phyloP scores from a whole-genome alignment of 805 yeast species.

The Yarrowia porcina region DNA sequence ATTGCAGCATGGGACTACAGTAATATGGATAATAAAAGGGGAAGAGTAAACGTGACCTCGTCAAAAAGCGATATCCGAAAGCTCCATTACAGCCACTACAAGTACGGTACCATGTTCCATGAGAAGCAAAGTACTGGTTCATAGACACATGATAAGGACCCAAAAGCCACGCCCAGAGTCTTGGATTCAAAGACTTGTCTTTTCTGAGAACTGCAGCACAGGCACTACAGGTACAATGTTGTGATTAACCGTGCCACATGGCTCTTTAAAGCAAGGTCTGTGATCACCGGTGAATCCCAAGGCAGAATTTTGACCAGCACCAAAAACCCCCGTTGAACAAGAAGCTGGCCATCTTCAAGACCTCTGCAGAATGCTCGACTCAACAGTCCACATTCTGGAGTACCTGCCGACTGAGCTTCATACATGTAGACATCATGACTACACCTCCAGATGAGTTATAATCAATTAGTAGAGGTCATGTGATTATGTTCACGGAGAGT shows the following conservation, averaged over 20 bases:
- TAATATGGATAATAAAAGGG: no score
- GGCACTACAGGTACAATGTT: no score
- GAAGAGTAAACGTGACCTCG: no score
- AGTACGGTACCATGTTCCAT: no score
- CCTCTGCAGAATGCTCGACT: constrained; percentile 72
- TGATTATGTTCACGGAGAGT: no score
- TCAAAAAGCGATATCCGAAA: no score
- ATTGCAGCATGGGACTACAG: no score
- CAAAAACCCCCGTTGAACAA: constrained; percentile 84
- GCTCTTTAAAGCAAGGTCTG: constrained; percentile 44
- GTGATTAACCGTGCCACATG: constrained; percentile 61
- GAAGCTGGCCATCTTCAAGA: constrained; percentile 59
- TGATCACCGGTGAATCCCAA: constrained; percentile 57
- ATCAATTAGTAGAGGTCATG: no score
- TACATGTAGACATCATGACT: no score
- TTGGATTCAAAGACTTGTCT: constrained; percentile 91
- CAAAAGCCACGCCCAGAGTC: constrained; percentile 89
- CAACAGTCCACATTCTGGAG: constrained; percentile 77
- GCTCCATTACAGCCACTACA: no score
- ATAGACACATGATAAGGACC: constrained; percentile 64
- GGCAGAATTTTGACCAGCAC: constrained; percentile 71
- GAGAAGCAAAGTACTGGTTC: constrained; percentile 55
- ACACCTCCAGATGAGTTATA: no score
- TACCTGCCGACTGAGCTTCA: constrained; percentile 59
- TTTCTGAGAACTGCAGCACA: constrained; percentile 67